These are phyloP conservation scores for Penicillium canescens DNA, from an alignment of 495 filamentous ascomycete species.

Conservation along the genomic window DNA sequence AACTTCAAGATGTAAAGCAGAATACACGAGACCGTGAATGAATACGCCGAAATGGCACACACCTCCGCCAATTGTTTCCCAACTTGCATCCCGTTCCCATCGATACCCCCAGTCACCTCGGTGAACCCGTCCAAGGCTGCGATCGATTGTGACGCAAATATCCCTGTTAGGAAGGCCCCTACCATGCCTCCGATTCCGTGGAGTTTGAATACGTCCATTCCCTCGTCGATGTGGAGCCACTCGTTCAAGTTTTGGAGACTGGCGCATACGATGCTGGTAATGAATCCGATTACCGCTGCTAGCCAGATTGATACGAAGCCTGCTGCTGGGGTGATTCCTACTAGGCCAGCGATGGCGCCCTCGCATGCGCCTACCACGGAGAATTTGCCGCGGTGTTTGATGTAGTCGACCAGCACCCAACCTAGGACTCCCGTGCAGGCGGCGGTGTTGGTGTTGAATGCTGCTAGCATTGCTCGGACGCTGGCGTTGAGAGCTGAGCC, in stretches of 20 bases:
- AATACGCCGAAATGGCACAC: conserved; percentile 55
- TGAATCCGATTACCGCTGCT: conserved; percentile 58
- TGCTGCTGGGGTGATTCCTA: conserved; percentile 64
- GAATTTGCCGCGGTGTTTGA: conserved; percentile 54
- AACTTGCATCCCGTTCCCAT: conserved; percentile 59
- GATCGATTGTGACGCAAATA: conserved; percentile 54
- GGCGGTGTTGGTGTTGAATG: conserved; percentile 64
- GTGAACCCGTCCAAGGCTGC: conserved; percentile 50
- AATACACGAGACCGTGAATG: conserved; percentile 53
- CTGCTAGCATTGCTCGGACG: conserved; percentile 57
- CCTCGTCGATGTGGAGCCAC: conserved; percentile 60
- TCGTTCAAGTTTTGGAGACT: conserved; percentile 53
- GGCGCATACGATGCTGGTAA: conserved; percentile 55
- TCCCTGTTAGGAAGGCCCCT: conserved; percentile 61
- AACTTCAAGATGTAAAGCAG: conserved; percentile 57
- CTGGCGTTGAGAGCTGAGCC: conserved; percentile 58
- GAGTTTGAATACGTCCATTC: conserved; percentile 64
- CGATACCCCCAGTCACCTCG: conserved; percentile 50
- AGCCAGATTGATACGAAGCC: conserved; percentile 60
- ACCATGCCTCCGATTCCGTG: conserved; percentile 63
- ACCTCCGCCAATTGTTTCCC: conserved; percentile 61
- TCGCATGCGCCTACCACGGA: conserved; percentile 61
- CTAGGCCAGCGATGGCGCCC: conserved; percentile 63
- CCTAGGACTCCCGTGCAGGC: conserved; percentile 57
- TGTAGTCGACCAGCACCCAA: conserved; percentile 61